Percentiles rank a stretch among this genome's conserved stretches.
Conservation (phyloP, 169 alveolate species). For the Plasmodium inui region DNA sequence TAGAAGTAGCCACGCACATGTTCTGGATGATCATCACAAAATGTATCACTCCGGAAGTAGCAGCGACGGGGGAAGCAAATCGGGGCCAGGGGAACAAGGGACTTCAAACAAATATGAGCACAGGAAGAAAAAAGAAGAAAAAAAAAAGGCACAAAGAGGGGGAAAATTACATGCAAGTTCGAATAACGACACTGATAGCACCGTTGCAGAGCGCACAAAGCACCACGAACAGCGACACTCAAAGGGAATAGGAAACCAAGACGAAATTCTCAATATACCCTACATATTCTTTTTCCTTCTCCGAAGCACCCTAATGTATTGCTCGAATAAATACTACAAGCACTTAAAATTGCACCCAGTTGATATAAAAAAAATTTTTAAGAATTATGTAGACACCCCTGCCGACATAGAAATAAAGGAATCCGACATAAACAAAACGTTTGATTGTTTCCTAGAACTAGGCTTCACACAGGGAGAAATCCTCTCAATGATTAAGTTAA, state of each 20-base stretch:
- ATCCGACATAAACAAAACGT: conserved; percentile 15
- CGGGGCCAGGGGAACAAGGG: not conserved
- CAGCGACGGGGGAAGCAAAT: not conserved
- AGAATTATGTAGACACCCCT: conserved; percentile 43
- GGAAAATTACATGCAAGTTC: not conserved
- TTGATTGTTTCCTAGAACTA: conserved; percentile 22
- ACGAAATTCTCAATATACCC: conserved; percentile 37
- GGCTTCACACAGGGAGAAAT: conserved; percentile 46
- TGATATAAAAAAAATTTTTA: conserved; percentile 61
- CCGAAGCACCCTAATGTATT: not conserved
- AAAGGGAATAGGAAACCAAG: not conserved
- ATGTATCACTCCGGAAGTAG: not conserved
- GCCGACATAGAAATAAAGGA: not conserved
- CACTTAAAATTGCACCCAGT: conserved; percentile 54
- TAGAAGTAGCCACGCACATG: not conserved
- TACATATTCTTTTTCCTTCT: conserved; percentile 62
- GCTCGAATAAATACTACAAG: conserved; percentile 18
- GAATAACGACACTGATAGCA: not conserved
- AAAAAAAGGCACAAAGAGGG: not conserved
- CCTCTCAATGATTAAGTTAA: conserved; percentile 20
- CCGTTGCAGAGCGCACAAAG: not conserved
- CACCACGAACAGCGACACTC: not conserved
- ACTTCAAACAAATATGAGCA: not conserved
- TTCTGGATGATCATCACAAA: not conserved
- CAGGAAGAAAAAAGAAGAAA: not conserved